Evolutionary conservation across 805 yeast species (phyloP).

Genomic region (Candida ortonii): DNA sequence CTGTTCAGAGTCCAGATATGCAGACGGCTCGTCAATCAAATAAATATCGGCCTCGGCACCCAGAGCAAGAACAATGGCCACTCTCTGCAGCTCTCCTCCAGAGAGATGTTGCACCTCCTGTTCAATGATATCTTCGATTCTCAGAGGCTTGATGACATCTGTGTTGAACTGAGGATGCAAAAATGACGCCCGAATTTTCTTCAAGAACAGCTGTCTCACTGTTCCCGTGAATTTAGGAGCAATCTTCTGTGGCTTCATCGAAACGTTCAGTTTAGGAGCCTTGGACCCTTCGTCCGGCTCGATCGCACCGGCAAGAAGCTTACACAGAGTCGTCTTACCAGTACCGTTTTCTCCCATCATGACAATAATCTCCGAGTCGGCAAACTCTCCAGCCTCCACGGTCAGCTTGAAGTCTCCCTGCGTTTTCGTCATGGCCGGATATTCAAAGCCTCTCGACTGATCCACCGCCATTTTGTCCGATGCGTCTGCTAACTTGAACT

Average conservation of each 20-base stretch:
- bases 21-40: constrained; percentile 98
- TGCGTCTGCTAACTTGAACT: constrained; percentile 90
- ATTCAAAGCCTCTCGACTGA: constrained; percentile 71
- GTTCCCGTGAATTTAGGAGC: constrained; percentile 99
- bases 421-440: constrained; percentile 82
- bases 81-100: constrained; percentile 99
- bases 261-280: constrained; percentile 85
- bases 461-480: constrained; percentile 72
- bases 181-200: constrained; percentile 92
- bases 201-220: constrained; percentile 94
- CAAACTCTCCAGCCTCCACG: constrained; percentile 84
- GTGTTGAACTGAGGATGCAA: constrained; percentile 97
- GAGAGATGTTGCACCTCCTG: constrained; percentile 97
- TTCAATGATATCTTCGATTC: constrained; percentile 90
- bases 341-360: constrained; percentile 99
- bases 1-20: constrained; percentile 98
- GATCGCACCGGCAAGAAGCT: constrained; percentile 88
- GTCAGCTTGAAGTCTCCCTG: constrained; percentile 92
- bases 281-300: constrained; percentile 78
- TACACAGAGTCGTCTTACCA: constrained; percentile 98
- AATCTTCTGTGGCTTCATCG: constrained; percentile 99
- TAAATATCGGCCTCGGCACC: constrained; percentile 96
- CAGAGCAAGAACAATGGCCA: constrained; percentile 90
- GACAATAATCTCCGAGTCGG: constrained; percentile 94
- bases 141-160: constrained; percentile 94